Conservation (phyloP, 2,329 filamentous ascomycete genomes). For the Coleophoma eucalyptorum region DNA sequence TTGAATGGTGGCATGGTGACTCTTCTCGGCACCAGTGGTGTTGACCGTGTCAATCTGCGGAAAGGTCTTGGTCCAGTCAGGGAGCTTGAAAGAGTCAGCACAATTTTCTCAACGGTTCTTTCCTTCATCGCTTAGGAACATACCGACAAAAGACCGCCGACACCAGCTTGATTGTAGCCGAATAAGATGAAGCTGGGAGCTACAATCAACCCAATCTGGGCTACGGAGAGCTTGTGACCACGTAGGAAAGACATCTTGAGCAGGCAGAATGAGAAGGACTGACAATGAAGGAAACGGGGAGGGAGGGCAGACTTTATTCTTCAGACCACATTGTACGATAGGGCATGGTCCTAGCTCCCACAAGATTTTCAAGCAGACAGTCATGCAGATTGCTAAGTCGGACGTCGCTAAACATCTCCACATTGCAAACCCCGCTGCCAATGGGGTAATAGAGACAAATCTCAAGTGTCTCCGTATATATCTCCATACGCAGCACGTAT, state of each 20-base stretch:
- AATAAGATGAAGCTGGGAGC: conserved; percentile 38
- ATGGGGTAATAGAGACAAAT: too few species aligned
- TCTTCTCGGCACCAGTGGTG: conserved; percentile 25
- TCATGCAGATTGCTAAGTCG: too few species aligned
- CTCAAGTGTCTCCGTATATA: too few species aligned
- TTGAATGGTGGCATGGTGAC: conserved; percentile 31
- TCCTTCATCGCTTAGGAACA: conserved; percentile 1
- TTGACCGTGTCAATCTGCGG: conserved; percentile 35
- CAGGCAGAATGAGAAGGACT: neutral
- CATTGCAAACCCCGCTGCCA: too few species aligned
- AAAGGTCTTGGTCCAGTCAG: conserved; percentile 28
- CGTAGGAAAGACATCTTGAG: conserved; percentile 3
- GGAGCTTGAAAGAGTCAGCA: conserved; percentile 2
- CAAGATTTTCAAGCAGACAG: too few species aligned
- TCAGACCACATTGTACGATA: too few species aligned
- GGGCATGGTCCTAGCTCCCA: too few species aligned
- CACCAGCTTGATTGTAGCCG: conserved; percentile 37
- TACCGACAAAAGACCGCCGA: conserved; percentile 33
- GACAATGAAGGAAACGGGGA: neutral
- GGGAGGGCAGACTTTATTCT: neutral
- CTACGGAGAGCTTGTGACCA: conserved; percentile 12
- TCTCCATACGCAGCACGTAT: too few species aligned
- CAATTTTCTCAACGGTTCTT: neutral
- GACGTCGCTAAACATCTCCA: too few species aligned
- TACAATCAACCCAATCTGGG: conserved; percentile 38